Conservation (phyloP, 768 basidiomycete genomes). For the Fomitopsis serialis region DNA sequence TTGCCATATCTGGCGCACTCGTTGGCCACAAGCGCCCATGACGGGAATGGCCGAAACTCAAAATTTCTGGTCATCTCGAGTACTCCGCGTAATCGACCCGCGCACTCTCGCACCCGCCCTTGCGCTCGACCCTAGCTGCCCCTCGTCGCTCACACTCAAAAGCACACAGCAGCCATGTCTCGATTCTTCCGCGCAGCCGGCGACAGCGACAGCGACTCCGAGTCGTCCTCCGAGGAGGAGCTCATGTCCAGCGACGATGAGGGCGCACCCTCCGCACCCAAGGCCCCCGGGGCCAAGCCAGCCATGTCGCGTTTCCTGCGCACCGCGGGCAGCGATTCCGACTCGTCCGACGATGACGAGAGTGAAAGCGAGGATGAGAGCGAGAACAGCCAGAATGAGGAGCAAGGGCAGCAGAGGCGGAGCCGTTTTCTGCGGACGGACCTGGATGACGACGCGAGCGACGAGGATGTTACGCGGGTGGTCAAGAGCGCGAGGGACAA, state of each 20-base stretch:
- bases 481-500: constrained; percentile 89
- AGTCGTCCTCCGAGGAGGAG: constrained; percentile 51
- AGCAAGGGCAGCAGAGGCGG: constrained; percentile 34
- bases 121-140: background rate
- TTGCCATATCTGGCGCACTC: background rate
- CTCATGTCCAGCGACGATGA: constrained; percentile 71
- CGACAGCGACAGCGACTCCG: constrained; percentile 80
- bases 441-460: constrained; percentile 47
- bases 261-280: constrained; percentile 42
- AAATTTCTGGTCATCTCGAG: background rate
- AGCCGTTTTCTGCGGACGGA: constrained; percentile 39
- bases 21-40: background rate
- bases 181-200: constrained; percentile 85
- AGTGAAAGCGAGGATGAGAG: constrained; percentile 50
- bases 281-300: constrained; percentile 43
- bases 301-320: constrained; percentile 79
- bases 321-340: constrained; percentile 53
- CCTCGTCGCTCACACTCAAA: background rate
- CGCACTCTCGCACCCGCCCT: background rate
- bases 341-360: constrained; percentile 40
- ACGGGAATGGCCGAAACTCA: constrained; percentile 1
- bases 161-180: constrained; percentile 51
- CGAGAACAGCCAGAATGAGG: constrained; percentile 33
- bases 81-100: background rate
- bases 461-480: constrained; percentile 67